Evolutionary conservation across 2,329 filamentous ascomycete species (phyloP).

Genomic region (Capronia americana): DNA sequence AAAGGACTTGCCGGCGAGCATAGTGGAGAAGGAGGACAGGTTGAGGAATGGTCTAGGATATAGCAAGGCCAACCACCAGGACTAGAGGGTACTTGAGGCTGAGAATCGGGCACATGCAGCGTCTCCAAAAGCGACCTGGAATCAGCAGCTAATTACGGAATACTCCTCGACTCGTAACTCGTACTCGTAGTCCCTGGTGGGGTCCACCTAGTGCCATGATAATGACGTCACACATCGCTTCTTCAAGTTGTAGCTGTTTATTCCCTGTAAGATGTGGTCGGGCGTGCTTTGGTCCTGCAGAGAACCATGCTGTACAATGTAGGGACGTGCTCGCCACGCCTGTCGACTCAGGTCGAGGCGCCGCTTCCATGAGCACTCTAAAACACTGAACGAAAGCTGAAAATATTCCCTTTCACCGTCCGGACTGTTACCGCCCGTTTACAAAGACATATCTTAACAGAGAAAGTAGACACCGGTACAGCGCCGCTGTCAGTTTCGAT

Average conservation of each 20-base stretch:
- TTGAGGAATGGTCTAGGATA: constrained; percentile 61
- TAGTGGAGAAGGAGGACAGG: constrained; percentile 71
- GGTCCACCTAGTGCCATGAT: too few species aligned
- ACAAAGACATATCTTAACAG: neutral
- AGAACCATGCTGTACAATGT: neutral
- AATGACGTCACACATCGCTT: neutral
- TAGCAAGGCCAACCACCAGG: constrained; percentile 19
- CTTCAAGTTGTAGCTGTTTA: neutral
- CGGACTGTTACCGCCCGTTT: neutral
- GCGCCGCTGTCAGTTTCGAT: neutral
- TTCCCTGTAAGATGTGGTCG: too few species aligned
- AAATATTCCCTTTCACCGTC: neutral
- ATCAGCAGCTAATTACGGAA: too few species aligned
- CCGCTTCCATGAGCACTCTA: neutral
- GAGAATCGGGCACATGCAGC: neutral
- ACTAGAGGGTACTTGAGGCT: constrained; percentile 7
- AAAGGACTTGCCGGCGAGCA: constrained; percentile 65
- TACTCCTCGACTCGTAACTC: too few species aligned
- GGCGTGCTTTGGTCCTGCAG: neutral
- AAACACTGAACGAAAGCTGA: neutral
- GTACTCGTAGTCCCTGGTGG: too few species aligned
- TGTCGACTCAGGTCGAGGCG: neutral
- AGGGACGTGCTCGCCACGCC: neutral
- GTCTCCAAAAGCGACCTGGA: neutral
- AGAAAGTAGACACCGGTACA: neutral